Conservation (phyloP, 257 asterid species). For the Scutellaria minor region DNA sequence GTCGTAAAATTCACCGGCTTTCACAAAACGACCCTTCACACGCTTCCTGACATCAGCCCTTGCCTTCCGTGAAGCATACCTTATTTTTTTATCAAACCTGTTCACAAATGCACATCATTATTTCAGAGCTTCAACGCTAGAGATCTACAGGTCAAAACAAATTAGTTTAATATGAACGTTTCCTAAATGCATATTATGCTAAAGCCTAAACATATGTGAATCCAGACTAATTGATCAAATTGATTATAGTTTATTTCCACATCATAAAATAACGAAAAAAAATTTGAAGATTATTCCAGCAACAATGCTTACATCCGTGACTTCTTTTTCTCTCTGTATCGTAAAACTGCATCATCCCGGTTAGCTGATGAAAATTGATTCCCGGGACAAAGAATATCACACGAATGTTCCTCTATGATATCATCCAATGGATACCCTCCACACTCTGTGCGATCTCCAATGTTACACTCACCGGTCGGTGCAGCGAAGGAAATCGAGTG, state of each 20-base stretch:
- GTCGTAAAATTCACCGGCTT: constrained; percentile 71
- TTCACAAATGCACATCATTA: constrained; percentile 22
- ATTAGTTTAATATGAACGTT: background rate
- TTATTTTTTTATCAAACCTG: constrained; percentile 66
- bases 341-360: constrained; percentile 65
- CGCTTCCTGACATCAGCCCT: constrained; percentile 77
- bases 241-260: background rate
- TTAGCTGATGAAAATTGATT: constrained; percentile 47
- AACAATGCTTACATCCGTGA: constrained; percentile 60
- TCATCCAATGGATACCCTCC: constrained; percentile 46
- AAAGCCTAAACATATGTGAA: background rate
- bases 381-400: constrained; percentile 36
- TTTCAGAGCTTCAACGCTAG: background rate
- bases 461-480: constrained; percentile 40
- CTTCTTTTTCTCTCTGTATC: constrained; percentile 74
- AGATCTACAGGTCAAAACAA: background rate
- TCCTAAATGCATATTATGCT: background rate
- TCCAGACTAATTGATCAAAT: background rate
- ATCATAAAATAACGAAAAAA: constrained; percentile 9
- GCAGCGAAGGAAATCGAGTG: constrained; percentile 46
- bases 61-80: constrained; percentile 71
- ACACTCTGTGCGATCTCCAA: constrained; percentile 48
- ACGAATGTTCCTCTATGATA: constrained; percentile 47
- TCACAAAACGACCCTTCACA: constrained; percentile 78
- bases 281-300: background rate